phyloP scores from a whole-genome alignment of 257 asterid species.

The Solanum dulcamara region DNA sequence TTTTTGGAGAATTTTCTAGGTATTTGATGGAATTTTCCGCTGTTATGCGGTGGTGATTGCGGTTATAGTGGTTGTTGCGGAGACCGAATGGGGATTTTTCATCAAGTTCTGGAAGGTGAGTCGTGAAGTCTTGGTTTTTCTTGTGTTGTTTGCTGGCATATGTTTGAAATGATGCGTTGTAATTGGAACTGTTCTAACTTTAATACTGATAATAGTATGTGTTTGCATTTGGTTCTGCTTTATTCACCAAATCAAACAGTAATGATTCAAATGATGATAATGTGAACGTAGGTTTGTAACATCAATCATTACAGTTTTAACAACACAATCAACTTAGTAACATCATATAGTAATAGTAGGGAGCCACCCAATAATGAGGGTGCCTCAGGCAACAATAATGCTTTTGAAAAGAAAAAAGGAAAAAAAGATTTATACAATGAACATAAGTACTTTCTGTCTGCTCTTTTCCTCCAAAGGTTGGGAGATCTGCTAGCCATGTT shows the following conservation, averaged over 20 bases:
- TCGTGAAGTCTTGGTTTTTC: neutral
- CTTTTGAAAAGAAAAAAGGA: neutral
- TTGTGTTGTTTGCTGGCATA: neutral
- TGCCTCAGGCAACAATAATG: neutral
- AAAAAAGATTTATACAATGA: neutral
- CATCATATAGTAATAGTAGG: neutral
- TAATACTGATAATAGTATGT: neutral
- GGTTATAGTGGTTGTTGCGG: slow-evolving; percentile 63
- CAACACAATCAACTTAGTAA: neutral
- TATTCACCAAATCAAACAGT: neutral
- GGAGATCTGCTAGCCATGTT: neutral
- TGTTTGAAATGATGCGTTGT: neutral
- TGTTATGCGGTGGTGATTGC: slow-evolving; percentile 83
- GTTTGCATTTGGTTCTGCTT: neutral
- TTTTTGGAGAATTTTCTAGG: slow-evolving; percentile 10
- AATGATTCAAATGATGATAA: neutral
- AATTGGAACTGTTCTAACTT: neutral
- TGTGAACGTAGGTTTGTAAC: neutral
- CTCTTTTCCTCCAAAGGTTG: neutral
- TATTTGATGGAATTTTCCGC: slow-evolving; percentile 94
- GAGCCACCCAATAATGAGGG: neutral
- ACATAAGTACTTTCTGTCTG: neutral
- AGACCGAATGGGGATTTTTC: slow-evolving; percentile 82
- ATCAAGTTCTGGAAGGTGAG: slow-evolving; percentile 63
- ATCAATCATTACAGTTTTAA: neutral